A percentile compares a stretch with the other conserved stretches of the same genome.
These are phyloP conservation scores for Linum tenue DNA, from an alignment of 345 rosid species.

Conservation along the genomic window DNA sequence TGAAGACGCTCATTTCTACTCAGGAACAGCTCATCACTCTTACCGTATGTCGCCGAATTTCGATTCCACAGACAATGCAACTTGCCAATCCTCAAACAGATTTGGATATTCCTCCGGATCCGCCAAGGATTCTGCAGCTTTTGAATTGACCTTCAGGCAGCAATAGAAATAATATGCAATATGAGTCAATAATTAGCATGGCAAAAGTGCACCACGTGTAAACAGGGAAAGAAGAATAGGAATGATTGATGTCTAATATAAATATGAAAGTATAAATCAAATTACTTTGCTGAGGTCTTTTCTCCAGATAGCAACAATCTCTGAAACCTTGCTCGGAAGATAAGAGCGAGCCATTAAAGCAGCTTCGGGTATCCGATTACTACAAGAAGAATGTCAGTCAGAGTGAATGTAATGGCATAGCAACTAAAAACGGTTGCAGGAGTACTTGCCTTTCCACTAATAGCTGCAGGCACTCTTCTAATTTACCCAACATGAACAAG, in stretches of 20 bases:
- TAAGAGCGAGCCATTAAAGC: constrained; percentile 98
- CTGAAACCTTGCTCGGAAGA: constrained; percentile 97
- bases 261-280: background rate
- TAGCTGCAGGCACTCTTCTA: constrained; percentile 90
- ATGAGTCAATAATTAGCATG: background rate
- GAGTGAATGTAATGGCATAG: constrained; percentile 8
- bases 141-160: constrained; percentile 64
- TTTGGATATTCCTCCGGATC: constrained; percentile 98
- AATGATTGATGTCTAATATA: background rate
- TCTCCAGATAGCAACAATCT: constrained; percentile 92
- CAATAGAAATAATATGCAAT: background rate
- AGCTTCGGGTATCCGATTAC: constrained; percentile 99
- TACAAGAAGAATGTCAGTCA: constrained; percentile 30
- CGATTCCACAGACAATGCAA: constrained; percentile 78
- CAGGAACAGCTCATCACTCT: background rate
- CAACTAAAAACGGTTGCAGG: constrained; percentile 10
- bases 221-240: too few species aligned
- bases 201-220: background rate
- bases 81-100: constrained; percentile 97
- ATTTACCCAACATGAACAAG: constrained; percentile 82
- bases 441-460: constrained; percentile 75
- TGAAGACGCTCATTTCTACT: background rate
- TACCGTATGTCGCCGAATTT: constrained; percentile 74
- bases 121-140: constrained; percentile 97
- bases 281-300: constrained; percentile 85